phyloP scores from a whole-genome alignment of 2,329 filamentous ascomycete genomes.

The Zymoseptoria passerinii region DNA sequence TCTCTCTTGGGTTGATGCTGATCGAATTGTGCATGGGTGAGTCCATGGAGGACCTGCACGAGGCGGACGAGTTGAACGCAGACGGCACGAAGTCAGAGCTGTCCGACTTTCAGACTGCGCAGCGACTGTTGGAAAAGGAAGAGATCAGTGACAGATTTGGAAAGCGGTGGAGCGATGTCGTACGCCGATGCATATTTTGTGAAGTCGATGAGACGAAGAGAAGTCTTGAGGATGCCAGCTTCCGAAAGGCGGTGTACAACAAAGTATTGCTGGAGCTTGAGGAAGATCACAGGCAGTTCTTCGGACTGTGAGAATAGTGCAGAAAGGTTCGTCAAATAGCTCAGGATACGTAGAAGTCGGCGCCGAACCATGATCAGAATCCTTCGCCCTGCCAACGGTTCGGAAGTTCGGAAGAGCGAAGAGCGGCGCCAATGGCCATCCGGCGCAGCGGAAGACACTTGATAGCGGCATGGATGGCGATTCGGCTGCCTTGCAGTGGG shows the following conservation, averaged over 20 bases:
- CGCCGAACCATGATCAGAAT: too few relatives aligned
- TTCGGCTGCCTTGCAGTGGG: too few relatives aligned
- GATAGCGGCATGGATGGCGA: too few relatives aligned
- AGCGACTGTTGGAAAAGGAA: constrained; percentile 23
- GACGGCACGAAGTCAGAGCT: constrained; percentile 10
- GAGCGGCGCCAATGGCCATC: too few relatives aligned
- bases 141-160: constrained; percentile 23
- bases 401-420: too few relatives aligned
- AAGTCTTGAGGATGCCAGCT: constrained; percentile 23
- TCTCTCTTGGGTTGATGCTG: constrained; percentile 28
- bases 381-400: too few relatives aligned
- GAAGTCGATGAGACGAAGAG: constrained; percentile 23
- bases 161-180: constrained; percentile 25
- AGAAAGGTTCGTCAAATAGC: too few relatives aligned
- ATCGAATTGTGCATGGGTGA: constrained; percentile 30
- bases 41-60: constrained; percentile 18
- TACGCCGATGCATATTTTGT: constrained; percentile 28
- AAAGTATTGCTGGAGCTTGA: constrained; percentile 26
- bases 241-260: constrained; percentile 26
- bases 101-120: constrained; percentile 19
- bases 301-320: background rate
- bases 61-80: constrained; percentile 13
- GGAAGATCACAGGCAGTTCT: constrained; percentile 9
- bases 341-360: too few relatives aligned
- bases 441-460: too few relatives aligned